A percentile compares a stretch with the other conserved stretches of the same genome.
phyloP scores from a whole-genome alignment of 768 basidiomycete genomes.

The Collybiopsis luxurians region DNA sequence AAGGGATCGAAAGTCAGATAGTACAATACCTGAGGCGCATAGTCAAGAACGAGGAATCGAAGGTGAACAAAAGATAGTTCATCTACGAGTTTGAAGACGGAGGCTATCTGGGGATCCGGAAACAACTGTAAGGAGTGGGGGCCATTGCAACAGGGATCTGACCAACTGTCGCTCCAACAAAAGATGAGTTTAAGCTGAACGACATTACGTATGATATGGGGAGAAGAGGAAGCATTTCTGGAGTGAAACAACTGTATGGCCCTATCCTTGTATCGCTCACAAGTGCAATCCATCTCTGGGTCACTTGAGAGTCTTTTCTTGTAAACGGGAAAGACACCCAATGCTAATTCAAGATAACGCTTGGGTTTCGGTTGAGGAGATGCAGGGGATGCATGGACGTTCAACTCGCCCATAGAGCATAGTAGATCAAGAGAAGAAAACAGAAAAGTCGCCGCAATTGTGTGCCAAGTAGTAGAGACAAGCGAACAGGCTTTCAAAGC shows the following conservation, averaged over 20 bases:
- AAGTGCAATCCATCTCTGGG: not conserved
- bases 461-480: not conserved
- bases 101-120: not conserved
- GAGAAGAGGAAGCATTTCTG: not conserved
- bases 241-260: not conserved
- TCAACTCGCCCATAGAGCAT: not conserved
- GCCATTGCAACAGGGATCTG: not conserved
- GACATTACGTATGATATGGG: not conserved
- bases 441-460: not conserved
- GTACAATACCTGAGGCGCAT: not conserved
- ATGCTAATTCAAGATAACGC: not conserved
- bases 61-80: not conserved
- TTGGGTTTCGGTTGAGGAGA: not conserved
- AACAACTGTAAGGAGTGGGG: slow-evolving; percentile 1
- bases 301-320: not conserved
- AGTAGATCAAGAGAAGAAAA: not conserved
- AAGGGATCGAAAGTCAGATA: not conserved
- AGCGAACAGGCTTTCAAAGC: slow-evolving; percentile 4
- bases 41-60: not conserved
- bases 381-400: not conserved
- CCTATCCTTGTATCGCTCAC: not conserved
- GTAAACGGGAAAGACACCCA: not conserved
- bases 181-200: not conserved
- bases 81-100: not conserved
- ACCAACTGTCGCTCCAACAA: not conserved